These are phyloP conservation scores for Cinnamomum micranthum DNA, from an alignment of 164 flowering plant species.

Conservation along the genomic window DNA sequence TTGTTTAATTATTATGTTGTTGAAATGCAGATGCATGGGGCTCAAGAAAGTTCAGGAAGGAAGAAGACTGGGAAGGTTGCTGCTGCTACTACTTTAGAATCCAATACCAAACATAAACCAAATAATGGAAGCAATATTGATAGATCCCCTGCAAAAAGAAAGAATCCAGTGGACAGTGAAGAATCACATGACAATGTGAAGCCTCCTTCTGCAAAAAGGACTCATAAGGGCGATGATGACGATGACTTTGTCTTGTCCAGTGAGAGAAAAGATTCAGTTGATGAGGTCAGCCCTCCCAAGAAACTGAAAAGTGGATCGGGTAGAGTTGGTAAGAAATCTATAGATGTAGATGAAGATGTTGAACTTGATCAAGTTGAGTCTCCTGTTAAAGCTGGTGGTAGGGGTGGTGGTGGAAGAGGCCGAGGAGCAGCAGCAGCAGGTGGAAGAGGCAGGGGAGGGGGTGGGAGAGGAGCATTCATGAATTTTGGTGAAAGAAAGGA, in stretches of 20 bases:
- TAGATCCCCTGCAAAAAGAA: conserved; percentile 50
- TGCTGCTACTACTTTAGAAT: conserved; percentile 31
- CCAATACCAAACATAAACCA: conserved; percentile 23
- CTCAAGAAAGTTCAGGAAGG: conserved; percentile 59
- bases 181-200: conserved; percentile 26
- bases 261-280: conserved; percentile 30
- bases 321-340: conserved; percentile 33
- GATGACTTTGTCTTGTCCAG: conserved; percentile 56
- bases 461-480: conserved; percentile 93
- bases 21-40: conserved; percentile 33
- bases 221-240: conserved; percentile 49
- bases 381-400: conserved; percentile 43
- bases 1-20: not conserved
- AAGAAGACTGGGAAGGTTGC: conserved; percentile 88
- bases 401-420: conserved; percentile 46
- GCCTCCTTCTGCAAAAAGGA: conserved; percentile 46
- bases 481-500: conserved; percentile 94
- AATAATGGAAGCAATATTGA: conserved; percentile 46
- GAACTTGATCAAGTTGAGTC: conserved; percentile 32
- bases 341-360: conserved; percentile 44
- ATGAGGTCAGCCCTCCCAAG: conserved; percentile 56
- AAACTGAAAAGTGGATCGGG: conserved; percentile 65
- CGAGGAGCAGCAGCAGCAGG: conserved; percentile 26
- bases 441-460: conserved; percentile 68
- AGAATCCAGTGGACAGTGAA: conserved; percentile 27